Conservation (phyloP, 2,329 filamentous ascomycete species). For the Alternaria infectoria region DNA sequence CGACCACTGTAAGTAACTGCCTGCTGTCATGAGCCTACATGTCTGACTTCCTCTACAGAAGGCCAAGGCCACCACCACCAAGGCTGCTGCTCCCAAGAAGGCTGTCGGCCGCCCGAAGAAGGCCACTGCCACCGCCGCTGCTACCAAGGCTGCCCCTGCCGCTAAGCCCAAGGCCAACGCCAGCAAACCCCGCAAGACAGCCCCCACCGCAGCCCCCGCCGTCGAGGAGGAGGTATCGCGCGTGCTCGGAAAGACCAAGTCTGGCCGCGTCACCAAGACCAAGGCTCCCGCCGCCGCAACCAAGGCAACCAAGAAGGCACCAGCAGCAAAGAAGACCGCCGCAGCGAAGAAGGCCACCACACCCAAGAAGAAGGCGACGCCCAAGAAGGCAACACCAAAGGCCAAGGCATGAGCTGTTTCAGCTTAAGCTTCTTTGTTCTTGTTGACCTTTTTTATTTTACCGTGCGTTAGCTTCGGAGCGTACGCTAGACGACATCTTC, state of each 20-base stretch:
- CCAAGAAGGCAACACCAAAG: constrained; percentile 55
- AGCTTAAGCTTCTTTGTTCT: constrained; percentile 23
- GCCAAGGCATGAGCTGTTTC: constrained; percentile 38
- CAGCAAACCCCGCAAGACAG: constrained; percentile 56
- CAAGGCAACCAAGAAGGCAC: constrained; percentile 43
- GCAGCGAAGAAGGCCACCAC: constrained; percentile 52
- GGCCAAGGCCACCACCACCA: constrained; percentile 31
- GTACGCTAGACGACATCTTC: constrained; percentile 12
- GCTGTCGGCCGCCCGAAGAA: constrained; percentile 25
- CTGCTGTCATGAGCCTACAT: neutral
- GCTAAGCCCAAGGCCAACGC: constrained; percentile 54
- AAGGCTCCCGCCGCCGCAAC: constrained; percentile 51
- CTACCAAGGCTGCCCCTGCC: constrained; percentile 37
- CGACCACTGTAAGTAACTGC: constrained; percentile 30
- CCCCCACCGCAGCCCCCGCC: constrained; percentile 63
- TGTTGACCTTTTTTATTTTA: constrained; percentile 37
- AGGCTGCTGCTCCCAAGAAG: constrained; percentile 32
- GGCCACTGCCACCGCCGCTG: constrained; percentile 27
- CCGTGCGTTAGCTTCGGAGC: constrained; percentile 11
- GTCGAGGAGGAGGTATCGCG: constrained; percentile 71
- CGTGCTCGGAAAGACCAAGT: constrained; percentile 81
- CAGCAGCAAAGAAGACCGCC: constrained; percentile 47
- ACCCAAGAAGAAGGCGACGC: constrained; percentile 56
- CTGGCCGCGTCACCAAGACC: constrained; percentile 80
- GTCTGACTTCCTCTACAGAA: constrained; percentile 31